A percentile compares a stretch with the other conserved stretches of the same genome.
These are phyloP conservation scores for Mytilinidion resinicola DNA, from an alignment of 495 filamentous ascomycete genomes.

Conservation along the genomic window DNA sequence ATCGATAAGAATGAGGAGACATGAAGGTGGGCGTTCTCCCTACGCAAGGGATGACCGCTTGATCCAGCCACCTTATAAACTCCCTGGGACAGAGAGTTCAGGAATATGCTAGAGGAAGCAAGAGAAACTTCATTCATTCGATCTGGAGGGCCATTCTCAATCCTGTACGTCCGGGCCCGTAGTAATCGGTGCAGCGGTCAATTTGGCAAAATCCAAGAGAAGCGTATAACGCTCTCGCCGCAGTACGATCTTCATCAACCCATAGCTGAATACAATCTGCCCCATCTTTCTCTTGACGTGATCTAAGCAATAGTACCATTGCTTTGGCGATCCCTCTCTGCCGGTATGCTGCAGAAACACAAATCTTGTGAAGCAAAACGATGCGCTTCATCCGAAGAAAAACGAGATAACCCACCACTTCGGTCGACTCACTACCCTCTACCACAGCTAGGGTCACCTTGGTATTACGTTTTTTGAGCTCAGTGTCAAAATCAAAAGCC, in stretches of 20 bases:
- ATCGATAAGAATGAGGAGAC: constrained; percentile 4
- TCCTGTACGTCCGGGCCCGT: constrained; percentile 50
- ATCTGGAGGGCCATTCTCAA: constrained; percentile 48
- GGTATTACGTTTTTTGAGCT: constrained; percentile 53
- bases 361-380: constrained; percentile 54
- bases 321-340: constrained; percentile 48
- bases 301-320: constrained; percentile 45
- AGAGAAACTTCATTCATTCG: constrained; percentile 10
- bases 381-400: constrained; percentile 48
- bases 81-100: neutral
- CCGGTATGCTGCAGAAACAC: constrained; percentile 47
- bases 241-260: constrained; percentile 51
- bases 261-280: constrained; percentile 53
- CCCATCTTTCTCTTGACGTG: constrained; percentile 46
- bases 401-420: constrained; percentile 48
- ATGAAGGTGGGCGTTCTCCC: neutral
- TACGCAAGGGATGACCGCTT: constrained; percentile 14
- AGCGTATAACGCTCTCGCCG: constrained; percentile 47
- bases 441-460: constrained; percentile 44
- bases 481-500: constrained; percentile 46
- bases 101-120: neutral
- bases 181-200: constrained; percentile 50
- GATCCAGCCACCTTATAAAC: constrained; percentile 15
- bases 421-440: constrained; percentile 14
- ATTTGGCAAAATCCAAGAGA: constrained; percentile 48